Percentiles rank a stretch among this genome's conserved stretches.
These are phyloP conservation scores for Schwanniomyces yamadae DNA, from an alignment of 805 yeast species.

Conservation along the genomic window DNA sequence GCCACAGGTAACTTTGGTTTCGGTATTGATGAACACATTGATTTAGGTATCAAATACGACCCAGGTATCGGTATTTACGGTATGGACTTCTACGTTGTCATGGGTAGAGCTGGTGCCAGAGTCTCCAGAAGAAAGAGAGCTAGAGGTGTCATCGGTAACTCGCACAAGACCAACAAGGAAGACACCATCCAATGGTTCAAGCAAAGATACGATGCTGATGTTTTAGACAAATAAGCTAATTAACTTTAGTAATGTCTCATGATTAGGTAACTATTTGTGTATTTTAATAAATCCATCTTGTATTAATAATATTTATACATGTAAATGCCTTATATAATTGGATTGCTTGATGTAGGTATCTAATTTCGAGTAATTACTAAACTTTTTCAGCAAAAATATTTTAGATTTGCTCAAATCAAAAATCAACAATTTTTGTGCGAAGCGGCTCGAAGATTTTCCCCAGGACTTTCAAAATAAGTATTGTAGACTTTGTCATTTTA, in stretches of 20 bases:
- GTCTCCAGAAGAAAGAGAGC: constrained; percentile 98
- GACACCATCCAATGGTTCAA: constrained; percentile 98
- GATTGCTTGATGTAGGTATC: too few relatives aligned
- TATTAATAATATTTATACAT: constrained; percentile 3
- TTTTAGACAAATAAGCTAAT: constrained; percentile 67
- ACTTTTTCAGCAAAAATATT: too few relatives aligned
- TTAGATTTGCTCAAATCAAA: too few relatives aligned
- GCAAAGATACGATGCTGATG: constrained; percentile 99
- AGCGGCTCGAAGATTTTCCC: too few relatives aligned
- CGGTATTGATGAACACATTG: constrained; percentile 99
- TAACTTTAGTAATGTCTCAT: constrained; percentile 9
- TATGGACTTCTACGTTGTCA: constrained; percentile 99
- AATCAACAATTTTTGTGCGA: too few relatives aligned
- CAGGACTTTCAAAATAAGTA: too few relatives aligned
- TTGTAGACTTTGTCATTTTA: too few relatives aligned
- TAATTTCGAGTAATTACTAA: too few relatives aligned
- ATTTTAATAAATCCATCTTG: constrained; percentile 6
- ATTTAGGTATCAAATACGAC: constrained; percentile 99
- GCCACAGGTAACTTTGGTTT: constrained; percentile 99
- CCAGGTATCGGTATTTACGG: constrained; percentile 99
- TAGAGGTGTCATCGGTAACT: constrained; percentile 82
- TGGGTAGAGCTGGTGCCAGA: constrained; percentile 99
- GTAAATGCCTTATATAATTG: too few relatives aligned
- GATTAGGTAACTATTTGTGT: constrained; percentile 7
- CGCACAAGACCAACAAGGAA: constrained; percentile 88